Evolutionary conservation across 805 yeast species (phyloP), one percentile per base, ranked within the genome.

Genomic region (Barnettozyma vustinii): DNA sequence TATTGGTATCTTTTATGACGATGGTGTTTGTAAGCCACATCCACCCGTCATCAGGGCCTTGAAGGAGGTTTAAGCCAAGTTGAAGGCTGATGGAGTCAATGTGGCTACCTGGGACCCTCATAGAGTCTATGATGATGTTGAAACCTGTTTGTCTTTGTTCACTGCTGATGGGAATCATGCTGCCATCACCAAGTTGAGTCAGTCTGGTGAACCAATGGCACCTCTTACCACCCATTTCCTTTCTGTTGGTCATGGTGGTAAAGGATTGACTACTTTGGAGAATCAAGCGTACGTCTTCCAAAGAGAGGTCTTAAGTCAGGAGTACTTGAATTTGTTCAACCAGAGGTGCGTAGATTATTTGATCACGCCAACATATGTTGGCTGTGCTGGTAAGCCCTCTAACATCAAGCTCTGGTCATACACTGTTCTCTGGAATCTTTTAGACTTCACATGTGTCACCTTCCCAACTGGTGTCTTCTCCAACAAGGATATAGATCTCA

Each of bases 401-500:
- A 71, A 75, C 45, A 75, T 84, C 7, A 79, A 76, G 63, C 84
- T 83, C 66, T 87, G 94, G 91, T 85, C 90, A 3, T 87, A 87
- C 71, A 84, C 92, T 5, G 68, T 89, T 2, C 72, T 83, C 53
- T 87, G 81, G 78, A 86, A 86, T 66, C 60, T 85, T 50, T 65
- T 84, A 53, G 95, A 87, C 64, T 72, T 80, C 59, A 91, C 95
- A 37, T 78, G 82, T 37, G 77, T 83, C 52, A 72, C 75, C 1
- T 70, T 80, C 67, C 89, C 85, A 57, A 75, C 87, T 5, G 80
- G 55, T 7, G 21, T 56, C 20, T 47, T 45, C 37, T 59, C 54
- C 7, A 81, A 81, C 57, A 56, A 69, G 32, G 50, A 52, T 9
- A 52, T 74, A 37, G 90, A 83, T 61, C 56, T 65, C 36, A 75